These are phyloP conservation scores for Xylaria sp. DNA, from an alignment of 2,329 filamentous ascomycete species.

Conservation along the genomic window DNA sequence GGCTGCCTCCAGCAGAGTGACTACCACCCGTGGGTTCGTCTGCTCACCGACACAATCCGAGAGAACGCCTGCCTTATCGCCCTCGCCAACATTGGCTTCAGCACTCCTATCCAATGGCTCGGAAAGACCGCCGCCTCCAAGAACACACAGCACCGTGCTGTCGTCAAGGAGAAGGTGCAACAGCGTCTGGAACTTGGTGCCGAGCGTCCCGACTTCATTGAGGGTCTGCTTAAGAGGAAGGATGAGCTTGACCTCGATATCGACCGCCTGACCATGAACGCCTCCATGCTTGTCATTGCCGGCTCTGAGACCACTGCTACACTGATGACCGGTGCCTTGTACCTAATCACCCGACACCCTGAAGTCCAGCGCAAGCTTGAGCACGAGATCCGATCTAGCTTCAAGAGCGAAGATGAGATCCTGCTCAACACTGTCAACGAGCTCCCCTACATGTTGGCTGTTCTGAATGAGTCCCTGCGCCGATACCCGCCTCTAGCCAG, in stretches of 20 bases:
- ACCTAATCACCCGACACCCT: slow-evolving; percentile 55
- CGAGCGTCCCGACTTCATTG: slow-evolving; percentile 51
- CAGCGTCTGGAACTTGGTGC: slow-evolving; percentile 46
- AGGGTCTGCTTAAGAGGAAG: slow-evolving; percentile 48
- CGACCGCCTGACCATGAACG: slow-evolving; percentile 42
- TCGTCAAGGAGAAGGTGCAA: slow-evolving; percentile 44
- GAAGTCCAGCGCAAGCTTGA: slow-evolving; percentile 50
- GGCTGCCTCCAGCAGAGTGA: slow-evolving; percentile 50
- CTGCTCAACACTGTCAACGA: slow-evolving; percentile 49
- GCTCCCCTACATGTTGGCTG: slow-evolving; percentile 56
- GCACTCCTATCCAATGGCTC: slow-evolving; percentile 36
- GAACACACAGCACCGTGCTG: slow-evolving; percentile 41
- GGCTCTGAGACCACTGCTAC: slow-evolving; percentile 65
- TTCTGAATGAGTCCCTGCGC: slow-evolving; percentile 57
- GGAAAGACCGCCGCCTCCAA: slow-evolving; percentile 35
- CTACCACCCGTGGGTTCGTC: slow-evolving; percentile 52
- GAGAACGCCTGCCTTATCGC: slow-evolving; percentile 40
- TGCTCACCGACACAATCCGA: slow-evolving; percentile 48
- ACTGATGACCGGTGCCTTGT: slow-evolving; percentile 54
- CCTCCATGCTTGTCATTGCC: slow-evolving; percentile 55
- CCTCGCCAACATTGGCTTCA: slow-evolving; percentile 38
- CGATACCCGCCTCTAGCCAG: slow-evolving; percentile 53
- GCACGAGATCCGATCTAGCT: slow-evolving; percentile 54
- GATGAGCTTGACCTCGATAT: slow-evolving; percentile 43
- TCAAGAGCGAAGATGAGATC: slow-evolving; percentile 55